phyloP scores from a whole-genome alignment of 208 protist species.

The Leishmania arabica region DNA sequence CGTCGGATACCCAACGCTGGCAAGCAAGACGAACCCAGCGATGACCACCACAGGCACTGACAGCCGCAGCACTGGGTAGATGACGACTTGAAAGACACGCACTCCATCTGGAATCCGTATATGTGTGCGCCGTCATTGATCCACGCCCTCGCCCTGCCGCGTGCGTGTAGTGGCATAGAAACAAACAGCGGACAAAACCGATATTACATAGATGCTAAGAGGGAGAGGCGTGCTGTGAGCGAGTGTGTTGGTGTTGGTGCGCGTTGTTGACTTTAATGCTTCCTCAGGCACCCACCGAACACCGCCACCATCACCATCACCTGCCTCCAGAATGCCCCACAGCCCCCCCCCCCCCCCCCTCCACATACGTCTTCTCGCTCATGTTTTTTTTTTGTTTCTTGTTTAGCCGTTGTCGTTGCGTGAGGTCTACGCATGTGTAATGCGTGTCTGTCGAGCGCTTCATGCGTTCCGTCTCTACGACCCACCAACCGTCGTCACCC shows the following conservation, averaged over 20 bases:
- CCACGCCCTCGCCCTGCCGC: background rate
- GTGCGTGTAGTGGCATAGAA: slow-evolving; percentile 2
- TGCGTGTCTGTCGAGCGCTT: too few relatives aligned
- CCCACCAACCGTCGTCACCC: too few relatives aligned
- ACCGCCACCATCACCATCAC: too few relatives aligned
- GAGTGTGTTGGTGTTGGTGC: background rate
- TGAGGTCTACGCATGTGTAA: too few relatives aligned
- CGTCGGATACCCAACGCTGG: slow-evolving; percentile 32
- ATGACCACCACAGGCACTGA: background rate
- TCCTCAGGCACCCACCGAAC: background rate
- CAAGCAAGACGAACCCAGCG: background rate
- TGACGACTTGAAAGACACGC: background rate
- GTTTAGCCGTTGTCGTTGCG: too few relatives aligned
- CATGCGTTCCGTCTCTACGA: too few relatives aligned
- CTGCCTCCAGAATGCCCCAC: background rate
- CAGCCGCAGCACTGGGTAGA: background rate
- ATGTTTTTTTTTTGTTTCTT: too few relatives aligned
- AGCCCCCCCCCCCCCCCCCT: background rate
- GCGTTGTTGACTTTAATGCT: background rate
- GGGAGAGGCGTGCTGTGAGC: background rate
- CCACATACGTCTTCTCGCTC: background rate
- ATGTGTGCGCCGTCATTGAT: background rate
- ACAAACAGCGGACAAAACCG: background rate
- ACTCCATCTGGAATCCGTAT: background rate
- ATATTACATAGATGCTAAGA: background rate